Conservation (phyloP, 176 grass and related monocot genomes). For the Phyllostachys edulis region DNA sequence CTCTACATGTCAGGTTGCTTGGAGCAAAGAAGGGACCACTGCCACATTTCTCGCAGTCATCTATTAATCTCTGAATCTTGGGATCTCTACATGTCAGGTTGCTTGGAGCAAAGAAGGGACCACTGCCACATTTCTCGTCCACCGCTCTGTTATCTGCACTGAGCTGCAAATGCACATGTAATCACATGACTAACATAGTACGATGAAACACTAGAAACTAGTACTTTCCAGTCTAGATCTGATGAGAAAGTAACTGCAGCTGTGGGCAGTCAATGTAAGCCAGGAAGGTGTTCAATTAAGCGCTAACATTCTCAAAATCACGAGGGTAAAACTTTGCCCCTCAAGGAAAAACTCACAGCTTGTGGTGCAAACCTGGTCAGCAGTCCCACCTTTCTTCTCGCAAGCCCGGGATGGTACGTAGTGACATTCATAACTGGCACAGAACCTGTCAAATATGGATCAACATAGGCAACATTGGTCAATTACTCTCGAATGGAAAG, state of each 20-base stretch:
- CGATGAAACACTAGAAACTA: neutral
- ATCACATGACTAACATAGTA: neutral
- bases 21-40: neutral
- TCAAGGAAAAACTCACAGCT: neutral
- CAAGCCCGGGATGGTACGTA: neutral
- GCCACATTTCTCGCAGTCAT: conserved; percentile 27
- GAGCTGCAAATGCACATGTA: conserved; percentile 30
- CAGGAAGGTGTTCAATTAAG: neutral
- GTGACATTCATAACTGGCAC: neutral
- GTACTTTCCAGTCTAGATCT: neutral
- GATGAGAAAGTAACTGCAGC: neutral
- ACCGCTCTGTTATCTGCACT: neutral
- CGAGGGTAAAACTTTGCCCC: neutral
- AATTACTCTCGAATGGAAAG: neutral
- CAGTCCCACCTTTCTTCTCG: conserved; percentile 4
- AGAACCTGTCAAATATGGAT: conserved; percentile 31
- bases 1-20: conserved; percentile 18
- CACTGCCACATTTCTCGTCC: neutral
- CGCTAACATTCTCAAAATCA: neutral
- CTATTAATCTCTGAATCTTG: conserved; percentile 42
- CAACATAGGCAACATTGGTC: conserved; percentile 17
- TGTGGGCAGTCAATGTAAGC: neutral
- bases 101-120: neutral
- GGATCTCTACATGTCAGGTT: conserved; percentile 25
- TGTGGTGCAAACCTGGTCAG: conserved; percentile 41